A percentile compares a stretch with the other conserved stretches of the same genome.
Evolutionary conservation across 2,329 filamentous ascomycete species (phyloP).

Genomic region (Aspergillus texensis): DNA sequence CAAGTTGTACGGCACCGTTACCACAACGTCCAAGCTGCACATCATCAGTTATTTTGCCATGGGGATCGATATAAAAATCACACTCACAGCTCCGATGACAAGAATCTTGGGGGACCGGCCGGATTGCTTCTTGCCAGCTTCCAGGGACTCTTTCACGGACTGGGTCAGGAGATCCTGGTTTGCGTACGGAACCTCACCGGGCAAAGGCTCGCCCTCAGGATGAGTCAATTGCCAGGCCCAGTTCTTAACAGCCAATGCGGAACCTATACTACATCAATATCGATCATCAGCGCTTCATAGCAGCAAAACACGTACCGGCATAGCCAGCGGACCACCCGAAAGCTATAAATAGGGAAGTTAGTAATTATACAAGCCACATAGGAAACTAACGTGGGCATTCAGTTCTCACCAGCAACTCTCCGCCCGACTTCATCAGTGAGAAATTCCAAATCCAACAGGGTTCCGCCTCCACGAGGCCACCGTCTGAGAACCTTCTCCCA

Average conservation of each 20-base stretch:
- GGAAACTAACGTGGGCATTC: not conserved
- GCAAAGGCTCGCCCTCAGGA: constrained; percentile 66
- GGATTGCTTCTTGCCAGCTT: constrained; percentile 65
- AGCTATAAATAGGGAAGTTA: constrained; percentile 29
- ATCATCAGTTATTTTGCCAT: not conserved
- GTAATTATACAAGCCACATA: not conserved
- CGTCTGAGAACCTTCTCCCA: constrained; percentile 81
- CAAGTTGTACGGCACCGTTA: constrained; percentile 79
- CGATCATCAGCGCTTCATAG: not conserved
- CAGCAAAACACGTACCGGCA: constrained; percentile 49
- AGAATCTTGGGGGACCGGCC: constrained; percentile 73
- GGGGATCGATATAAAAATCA: not conserved
- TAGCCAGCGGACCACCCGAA: constrained; percentile 73
- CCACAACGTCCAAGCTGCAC: constrained; percentile 67
- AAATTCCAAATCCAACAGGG: constrained; percentile 85
- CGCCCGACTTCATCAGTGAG: constrained; percentile 72
- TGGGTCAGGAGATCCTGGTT: constrained; percentile 74
- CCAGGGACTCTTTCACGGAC: constrained; percentile 73
- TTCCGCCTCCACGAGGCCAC: constrained; percentile 75
- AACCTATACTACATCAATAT: constrained; percentile 44
- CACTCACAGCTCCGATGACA: constrained; percentile 72
- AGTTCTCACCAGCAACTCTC: constrained; percentile 45
- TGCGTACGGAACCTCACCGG: constrained; percentile 59
- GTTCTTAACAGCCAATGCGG: constrained; percentile 73
- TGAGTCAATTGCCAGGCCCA: constrained; percentile 83